Conservation (phyloP, 805 yeast genomes). For the Cyberlindnera maclurae region DNA sequence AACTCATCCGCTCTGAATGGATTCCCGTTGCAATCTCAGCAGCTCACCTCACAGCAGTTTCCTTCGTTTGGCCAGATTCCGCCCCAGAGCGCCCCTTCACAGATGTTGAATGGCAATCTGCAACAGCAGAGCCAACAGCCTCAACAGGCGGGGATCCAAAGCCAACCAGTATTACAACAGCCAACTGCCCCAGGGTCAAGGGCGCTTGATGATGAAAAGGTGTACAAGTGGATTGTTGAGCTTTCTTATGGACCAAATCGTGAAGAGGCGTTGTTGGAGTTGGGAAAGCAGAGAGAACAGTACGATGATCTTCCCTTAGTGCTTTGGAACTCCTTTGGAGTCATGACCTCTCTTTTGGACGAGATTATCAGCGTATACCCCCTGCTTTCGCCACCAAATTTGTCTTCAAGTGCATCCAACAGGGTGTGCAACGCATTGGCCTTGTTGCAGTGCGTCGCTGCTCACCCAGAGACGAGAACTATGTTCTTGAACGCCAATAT, state of each 20-base stretch:
- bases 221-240: constrained; percentile 85
- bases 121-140: constrained; percentile 8
- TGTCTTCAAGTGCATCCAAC: constrained; percentile 81
- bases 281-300: constrained; percentile 91
- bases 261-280: constrained; percentile 86
- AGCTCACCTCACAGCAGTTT: constrained; percentile 12
- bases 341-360: constrained; percentile 83
- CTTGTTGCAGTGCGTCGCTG: constrained; percentile 91
- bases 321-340: constrained; percentile 94
- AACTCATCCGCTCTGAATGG: constrained; percentile 3
- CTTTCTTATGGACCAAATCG: constrained; percentile 84
- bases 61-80: constrained; percentile 13
- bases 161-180: constrained; percentile 8
- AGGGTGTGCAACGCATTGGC: constrained; percentile 95
- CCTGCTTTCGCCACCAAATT: constrained; percentile 74
- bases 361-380: constrained; percentile 92
- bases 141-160: constrained; percentile 3
- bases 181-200: constrained; percentile 24
- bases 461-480: constrained; percentile 84
- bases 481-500: constrained; percentile 84
- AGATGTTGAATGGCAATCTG: constrained; percentile 4
- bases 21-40: constrained; percentile 7
- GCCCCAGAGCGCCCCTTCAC: constrained; percentile 10
- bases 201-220: constrained; percentile 69
- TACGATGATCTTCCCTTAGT: constrained; percentile 91